Conservation (phyloP, 345 rosid species). For the Hypericum androsaemum region DNA sequence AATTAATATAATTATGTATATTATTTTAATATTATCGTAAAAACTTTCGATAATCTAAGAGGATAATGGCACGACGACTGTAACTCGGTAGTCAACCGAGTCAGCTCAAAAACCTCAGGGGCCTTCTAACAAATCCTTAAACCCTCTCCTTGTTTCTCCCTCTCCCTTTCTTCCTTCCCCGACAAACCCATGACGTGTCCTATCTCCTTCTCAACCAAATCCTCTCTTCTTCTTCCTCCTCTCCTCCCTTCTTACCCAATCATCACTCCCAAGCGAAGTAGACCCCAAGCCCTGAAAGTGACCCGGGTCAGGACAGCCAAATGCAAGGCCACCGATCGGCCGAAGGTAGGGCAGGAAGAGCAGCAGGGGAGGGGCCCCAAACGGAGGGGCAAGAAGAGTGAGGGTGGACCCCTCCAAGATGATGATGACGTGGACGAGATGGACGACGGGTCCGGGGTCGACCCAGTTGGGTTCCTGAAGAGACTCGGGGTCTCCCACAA, state of each 20-base stretch:
- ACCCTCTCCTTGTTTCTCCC: not conserved
- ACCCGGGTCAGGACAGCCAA: constrained; percentile 15
- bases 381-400: constrained; percentile 28
- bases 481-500: constrained; percentile 68
- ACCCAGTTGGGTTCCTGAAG: constrained; percentile 65
- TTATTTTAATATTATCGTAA: too few species aligned
- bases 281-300: constrained; percentile 11
- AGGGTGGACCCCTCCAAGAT: too few species aligned
- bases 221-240: constrained; percentile 16
- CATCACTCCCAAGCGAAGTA: constrained; percentile 11
- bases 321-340: constrained; percentile 34
- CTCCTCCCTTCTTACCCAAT: constrained; percentile 6
- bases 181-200: constrained; percentile 21
- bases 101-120: constrained; percentile 22
- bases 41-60: too few species aligned
- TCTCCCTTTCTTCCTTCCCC: too few species aligned
- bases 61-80: too few species aligned
- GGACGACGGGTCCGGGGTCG: constrained; percentile 36
- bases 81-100: constrained; percentile 3
- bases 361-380: constrained; percentile 13
- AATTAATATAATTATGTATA: too few species aligned
- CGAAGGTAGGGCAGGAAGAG: constrained; percentile 17
- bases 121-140: constrained; percentile 25
- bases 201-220: constrained; percentile 17
- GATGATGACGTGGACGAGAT: too few species aligned